These are phyloP conservation scores for Boletus huronensis DNA, from an alignment of 768 basidiomycete genomes.

Conservation along the genomic window DNA sequence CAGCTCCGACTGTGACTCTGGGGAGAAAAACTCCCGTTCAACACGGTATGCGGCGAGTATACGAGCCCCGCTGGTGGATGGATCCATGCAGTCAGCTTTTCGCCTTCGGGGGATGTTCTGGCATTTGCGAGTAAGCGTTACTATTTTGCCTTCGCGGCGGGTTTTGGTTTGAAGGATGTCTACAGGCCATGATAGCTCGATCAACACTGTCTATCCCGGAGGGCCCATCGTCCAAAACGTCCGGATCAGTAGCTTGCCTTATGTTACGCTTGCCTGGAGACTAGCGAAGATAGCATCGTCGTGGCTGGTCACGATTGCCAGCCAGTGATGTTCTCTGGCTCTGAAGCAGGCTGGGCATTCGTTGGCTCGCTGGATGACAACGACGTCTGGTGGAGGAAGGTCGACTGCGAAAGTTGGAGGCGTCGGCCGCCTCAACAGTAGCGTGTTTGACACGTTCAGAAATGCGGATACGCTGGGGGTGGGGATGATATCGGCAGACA, in stretches of 20 bases:
- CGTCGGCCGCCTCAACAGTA: conserved; percentile 80
- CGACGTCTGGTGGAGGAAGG: conserved; percentile 40
- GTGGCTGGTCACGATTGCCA: conserved; percentile 99
- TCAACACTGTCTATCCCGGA: conserved; percentile 88
- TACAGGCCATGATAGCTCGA: conserved; percentile 90
- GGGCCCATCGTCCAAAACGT: conserved; percentile 72
- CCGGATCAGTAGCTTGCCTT: conserved; percentile 74
- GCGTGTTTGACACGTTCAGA: conserved; percentile 92
- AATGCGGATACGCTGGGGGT: conserved; percentile 70
- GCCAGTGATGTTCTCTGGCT: conserved; percentile 81
- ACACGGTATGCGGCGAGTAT: conserved; percentile 95
- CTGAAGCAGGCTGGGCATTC: conserved; percentile 71
- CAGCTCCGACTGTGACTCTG: conserved; percentile 84
- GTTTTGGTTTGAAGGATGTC: conserved; percentile 2
- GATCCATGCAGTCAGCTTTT: conserved; percentile 96
- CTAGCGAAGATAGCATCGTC: conserved; percentile 73
- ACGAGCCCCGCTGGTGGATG: conserved; percentile 87
- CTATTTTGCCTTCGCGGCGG: background rate
- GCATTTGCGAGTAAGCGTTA: conserved; percentile 84
- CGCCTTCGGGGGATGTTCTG: conserved; percentile 90
- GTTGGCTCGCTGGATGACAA: conserved; percentile 84
- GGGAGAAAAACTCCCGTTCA: conserved; percentile 99
- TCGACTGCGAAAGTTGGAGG: conserved; percentile 40
- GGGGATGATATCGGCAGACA: conserved; percentile 45
- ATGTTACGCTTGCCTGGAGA: conserved; percentile 85